Conservation (phyloP, 1,139 yeast species). For the Pneumocystis jirovecii region DNA sequence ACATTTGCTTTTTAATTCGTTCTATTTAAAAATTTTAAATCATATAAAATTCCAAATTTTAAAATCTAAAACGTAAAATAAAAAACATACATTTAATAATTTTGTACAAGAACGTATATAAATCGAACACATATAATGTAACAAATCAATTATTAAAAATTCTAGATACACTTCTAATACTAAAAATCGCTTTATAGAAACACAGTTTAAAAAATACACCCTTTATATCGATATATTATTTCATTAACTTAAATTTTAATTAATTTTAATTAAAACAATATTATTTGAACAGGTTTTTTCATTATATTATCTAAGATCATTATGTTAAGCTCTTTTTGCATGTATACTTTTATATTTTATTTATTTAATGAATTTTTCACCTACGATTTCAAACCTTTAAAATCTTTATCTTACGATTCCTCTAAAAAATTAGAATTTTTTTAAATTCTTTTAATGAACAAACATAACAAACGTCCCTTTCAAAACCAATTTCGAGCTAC, state of each 20-base stretch:
- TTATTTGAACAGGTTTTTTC: background rate
- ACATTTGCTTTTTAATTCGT: background rate
- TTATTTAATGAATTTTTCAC: too few species aligned
- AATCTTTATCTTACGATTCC: background rate
- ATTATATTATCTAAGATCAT: background rate
- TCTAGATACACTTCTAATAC: too few species aligned
- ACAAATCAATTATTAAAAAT: too few species aligned
- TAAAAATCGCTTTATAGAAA: too few species aligned
- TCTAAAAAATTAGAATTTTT: background rate
- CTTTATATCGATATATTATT: too few species aligned
- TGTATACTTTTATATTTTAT: background rate
- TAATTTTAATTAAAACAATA: background rate
- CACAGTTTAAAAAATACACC: too few species aligned
- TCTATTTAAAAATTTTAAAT: too few species aligned
- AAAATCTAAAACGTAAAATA: background rate
- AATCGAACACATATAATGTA: background rate
- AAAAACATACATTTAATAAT: background rate
- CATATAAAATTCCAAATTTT: background rate
- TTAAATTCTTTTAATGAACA: background rate
- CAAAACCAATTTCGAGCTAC: background rate
- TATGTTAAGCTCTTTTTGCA: background rate
- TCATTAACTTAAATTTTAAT: too few species aligned
- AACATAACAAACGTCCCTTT: background rate
- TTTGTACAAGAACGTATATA: background rate
- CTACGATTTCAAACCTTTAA: background rate